Base-by-base conservation (phyloP, 805 yeast genomes). In the Starmerella apis region DNA sequence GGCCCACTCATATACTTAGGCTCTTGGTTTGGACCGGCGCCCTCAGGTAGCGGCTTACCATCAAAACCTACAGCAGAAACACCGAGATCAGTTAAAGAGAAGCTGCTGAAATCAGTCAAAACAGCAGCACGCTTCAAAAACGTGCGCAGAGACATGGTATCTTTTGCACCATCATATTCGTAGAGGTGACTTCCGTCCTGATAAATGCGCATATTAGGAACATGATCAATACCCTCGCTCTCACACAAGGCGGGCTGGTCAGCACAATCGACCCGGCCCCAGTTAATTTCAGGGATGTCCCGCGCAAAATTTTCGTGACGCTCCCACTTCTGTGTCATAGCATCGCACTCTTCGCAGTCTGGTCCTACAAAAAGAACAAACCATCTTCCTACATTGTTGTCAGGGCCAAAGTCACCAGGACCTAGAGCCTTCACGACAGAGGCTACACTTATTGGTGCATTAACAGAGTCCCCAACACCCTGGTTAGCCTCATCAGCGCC, bases 231-330 rank as follows among this genome's bases (percentile, higher is more conserved):
- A 6, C 20, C 22, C 31, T 50, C 46, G 4, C 14, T 23, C 20
- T 38, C 33, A 46, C 61, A 58, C 25, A 54, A 36, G 19, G 35
- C 52, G 14, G 41, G 24, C 4, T 52, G 39, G 13, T 42, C 28
- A 22, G 22, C 48, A 43, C 57, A 54, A 44, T 54, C 55, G 10
- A 56, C 55, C 8, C 42, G 37, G 4, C 52, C 56, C 52, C 54
- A 53, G 33, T 48, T 48, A 30, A 49, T 47, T 16, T 37, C 43
- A 9, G 13, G 30, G 18, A 39, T 24, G 27, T 41, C 51, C 1
- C 49, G 45, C 13, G 56, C 51, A 41, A 43, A 53, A 28, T 45
- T 32, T 24, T 45, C 54, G 20, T 53, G 54, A 23, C 51, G 49
- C 30, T 41, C 52, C 56, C 56, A 53, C 27, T 53, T 50, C 18